Conservation (phyloP, 2,329 filamentous ascomycete species). For the Cercospora sp. region DNA sequence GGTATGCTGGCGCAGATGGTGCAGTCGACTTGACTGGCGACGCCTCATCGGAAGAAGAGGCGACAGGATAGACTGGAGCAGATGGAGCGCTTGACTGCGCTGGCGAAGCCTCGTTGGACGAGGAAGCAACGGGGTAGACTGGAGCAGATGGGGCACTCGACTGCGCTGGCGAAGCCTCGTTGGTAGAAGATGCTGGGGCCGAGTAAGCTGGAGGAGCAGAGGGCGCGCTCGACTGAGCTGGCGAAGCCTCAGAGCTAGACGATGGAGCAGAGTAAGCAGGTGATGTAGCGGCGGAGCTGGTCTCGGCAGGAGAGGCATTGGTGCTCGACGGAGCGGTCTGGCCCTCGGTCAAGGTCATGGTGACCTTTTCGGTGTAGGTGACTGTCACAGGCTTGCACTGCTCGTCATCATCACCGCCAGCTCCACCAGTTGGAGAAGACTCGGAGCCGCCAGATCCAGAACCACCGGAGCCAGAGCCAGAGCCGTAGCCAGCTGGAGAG, state of each 20-base stretch:
- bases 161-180: conserved; percentile 5
- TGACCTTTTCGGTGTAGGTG: conserved; percentile 44
- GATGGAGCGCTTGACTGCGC: conserved; percentile 15
- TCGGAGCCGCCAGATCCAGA: conserved; percentile 3
- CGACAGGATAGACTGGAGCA: neutral
- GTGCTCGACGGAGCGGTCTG: conserved; percentile 15
- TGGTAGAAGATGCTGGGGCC: conserved; percentile 8
- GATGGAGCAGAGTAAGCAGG: conserved; percentile 22
- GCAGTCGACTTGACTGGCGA: conserved; percentile 11
- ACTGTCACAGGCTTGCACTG: conserved; percentile 42
- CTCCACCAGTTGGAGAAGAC: neutral
- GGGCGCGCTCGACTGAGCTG: conserved; percentile 15
- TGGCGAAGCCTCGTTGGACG: neutral
- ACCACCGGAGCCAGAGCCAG: conserved; percentile 1
- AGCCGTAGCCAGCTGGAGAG: conserved; percentile 15
- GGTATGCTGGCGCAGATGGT: conserved; percentile 2
- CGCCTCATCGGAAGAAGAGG: neutral
- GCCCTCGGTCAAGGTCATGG: conserved; percentile 29
- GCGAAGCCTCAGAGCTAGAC: conserved; percentile 12
- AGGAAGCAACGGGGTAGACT: neutral
- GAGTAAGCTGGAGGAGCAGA: conserved; percentile 12
- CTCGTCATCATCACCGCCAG: neutral
- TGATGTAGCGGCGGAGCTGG: conserved; percentile 20
- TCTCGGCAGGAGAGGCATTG: conserved; percentile 23
- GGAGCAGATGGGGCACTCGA: neutral